Conservation (phyloP, 805 yeast genomes). For the Brettanomyces anomalus region DNA sequence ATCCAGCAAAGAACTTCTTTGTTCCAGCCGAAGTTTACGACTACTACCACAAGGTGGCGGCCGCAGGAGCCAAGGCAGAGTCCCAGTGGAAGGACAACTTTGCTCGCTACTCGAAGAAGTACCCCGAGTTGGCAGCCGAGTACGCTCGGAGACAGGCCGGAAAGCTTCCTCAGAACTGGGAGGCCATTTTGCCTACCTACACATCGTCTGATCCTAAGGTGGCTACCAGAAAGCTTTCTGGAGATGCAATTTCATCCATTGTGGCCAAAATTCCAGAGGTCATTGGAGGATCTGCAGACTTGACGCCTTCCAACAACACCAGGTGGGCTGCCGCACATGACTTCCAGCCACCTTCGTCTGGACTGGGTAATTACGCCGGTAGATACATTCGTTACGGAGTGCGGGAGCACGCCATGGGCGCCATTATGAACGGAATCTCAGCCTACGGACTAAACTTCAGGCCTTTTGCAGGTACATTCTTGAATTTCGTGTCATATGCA, state of each 20-base stretch:
- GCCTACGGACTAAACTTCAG: slow-evolving; percentile 83
- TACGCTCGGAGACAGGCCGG: slow-evolving; percentile 67
- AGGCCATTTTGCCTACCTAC: slow-evolving; percentile 66
- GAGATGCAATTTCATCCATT: slow-evolving; percentile 59
- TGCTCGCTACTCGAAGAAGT: slow-evolving; percentile 52
- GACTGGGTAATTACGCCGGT: slow-evolving; percentile 71
- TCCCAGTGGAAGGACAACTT: slow-evolving; percentile 66
- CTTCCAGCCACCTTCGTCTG: slow-evolving; percentile 82
- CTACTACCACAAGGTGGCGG: slow-evolving; percentile 47
- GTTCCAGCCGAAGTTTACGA: slow-evolving; percentile 81
- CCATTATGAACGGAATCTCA: slow-evolving; percentile 93
- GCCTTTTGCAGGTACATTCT: slow-evolving; percentile 95
- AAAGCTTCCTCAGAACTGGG: slow-evolving; percentile 81
- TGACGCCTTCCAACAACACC: slow-evolving; percentile 94
- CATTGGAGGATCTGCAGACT: slow-evolving; percentile 97
- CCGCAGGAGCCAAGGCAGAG: slow-evolving; percentile 60
- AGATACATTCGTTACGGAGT: slow-evolving; percentile 97
- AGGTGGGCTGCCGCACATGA: slow-evolving; percentile 76
- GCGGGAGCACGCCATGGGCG: slow-evolving; percentile 99
- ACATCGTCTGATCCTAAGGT: slow-evolving; percentile 69
- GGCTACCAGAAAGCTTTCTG: slow-evolving; percentile 93
- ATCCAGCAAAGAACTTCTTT: slow-evolving; percentile 70
- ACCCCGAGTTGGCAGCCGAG: slow-evolving; percentile 74
- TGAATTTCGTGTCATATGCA: slow-evolving; percentile 81
- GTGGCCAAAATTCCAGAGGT: slow-evolving; percentile 71